Evolutionary conservation across 306 rosid species (phyloP).

Genomic region (Casuarina glauca): DNA sequence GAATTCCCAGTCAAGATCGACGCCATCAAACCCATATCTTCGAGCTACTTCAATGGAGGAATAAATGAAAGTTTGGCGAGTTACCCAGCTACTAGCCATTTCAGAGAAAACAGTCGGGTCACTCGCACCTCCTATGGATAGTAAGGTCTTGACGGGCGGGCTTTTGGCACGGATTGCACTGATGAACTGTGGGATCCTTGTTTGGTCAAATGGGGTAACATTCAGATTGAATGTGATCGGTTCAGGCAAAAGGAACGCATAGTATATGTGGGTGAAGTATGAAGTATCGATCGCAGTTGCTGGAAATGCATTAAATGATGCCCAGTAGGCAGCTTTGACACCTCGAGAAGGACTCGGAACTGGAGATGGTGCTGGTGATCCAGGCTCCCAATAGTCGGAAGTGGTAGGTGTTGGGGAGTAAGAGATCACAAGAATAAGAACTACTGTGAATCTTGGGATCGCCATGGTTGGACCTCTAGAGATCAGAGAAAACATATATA

Average conservation of each 20-base stretch:
- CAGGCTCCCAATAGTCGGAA: too few relatives aligned
- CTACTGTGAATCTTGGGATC: slow-evolving; percentile 1
- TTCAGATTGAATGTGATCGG: slow-evolving; percentile 41
- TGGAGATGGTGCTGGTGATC: background rate
- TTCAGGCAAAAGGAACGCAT: slow-evolving; percentile 61
- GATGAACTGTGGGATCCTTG: slow-evolving; percentile 42
- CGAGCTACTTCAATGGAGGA: slow-evolving; percentile 66
- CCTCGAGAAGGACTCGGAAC: background rate
- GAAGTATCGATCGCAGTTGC: slow-evolving; percentile 53
- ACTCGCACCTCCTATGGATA: slow-evolving; percentile 64
- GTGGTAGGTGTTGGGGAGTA: background rate
- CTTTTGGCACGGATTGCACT: slow-evolving; percentile 28
- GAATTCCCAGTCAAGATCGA: slow-evolving; percentile 89
- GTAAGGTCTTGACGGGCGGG: slow-evolving; percentile 56
- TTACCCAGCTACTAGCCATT: slow-evolving; percentile 38
- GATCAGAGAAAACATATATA: background rate
- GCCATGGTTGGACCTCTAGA: slow-evolving; percentile 20
- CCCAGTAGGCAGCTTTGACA: slow-evolving; percentile 80
- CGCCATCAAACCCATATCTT: slow-evolving; percentile 59
- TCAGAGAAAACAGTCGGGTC: slow-evolving; percentile 47
- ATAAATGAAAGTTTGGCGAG: slow-evolving; percentile 50
- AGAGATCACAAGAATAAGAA: slow-evolving; percentile 26
- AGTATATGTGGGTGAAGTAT: slow-evolving; percentile 69
- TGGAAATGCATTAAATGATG: slow-evolving; percentile 38
- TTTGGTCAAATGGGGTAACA: slow-evolving; percentile 33